These are phyloP conservation scores for Picochlorum sp. DNA, from an alignment of 139 green algal genomes.

Conservation along the genomic window DNA sequence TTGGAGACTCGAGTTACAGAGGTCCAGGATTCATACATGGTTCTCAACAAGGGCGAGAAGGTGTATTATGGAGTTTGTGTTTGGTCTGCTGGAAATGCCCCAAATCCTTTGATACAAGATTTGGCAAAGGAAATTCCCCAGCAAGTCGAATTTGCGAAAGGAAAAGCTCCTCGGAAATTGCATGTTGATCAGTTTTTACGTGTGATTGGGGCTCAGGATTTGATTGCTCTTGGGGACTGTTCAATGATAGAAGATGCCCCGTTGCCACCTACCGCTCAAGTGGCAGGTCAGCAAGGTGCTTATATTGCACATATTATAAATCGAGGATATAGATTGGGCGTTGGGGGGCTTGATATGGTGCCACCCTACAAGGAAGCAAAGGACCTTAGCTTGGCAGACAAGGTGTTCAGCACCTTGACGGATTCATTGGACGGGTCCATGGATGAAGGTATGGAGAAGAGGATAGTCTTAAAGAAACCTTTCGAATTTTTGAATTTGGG, in stretches of 20 bases:
- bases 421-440: constrained; percentile 3
- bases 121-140: not conserved
- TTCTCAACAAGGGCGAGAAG: constrained; percentile 49
- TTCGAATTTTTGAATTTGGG: constrained; percentile 52
- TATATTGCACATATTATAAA: constrained; percentile 67
- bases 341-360: constrained; percentile 45
- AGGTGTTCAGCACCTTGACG: constrained; percentile 1
- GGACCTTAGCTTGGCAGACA: constrained; percentile 6
- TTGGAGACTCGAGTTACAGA: constrained; percentile 51
- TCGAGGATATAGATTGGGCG: constrained; percentile 22
- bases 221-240: constrained; percentile 84
- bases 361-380: constrained; percentile 7
- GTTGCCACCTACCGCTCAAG: constrained; percentile 78
- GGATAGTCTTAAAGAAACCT: constrained; percentile 22
- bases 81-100: constrained; percentile 80
- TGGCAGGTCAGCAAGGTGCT: constrained; percentile 85
- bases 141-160: constrained; percentile 55
- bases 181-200: constrained; percentile 50
- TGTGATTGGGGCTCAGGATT: constrained; percentile 41
- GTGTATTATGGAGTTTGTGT: constrained; percentile 78
- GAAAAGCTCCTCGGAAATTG: constrained; percentile 24
- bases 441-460: not conserved
- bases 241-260: constrained; percentile 55
- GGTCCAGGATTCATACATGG: constrained; percentile 24
- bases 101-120: constrained; percentile 23